Conservation (phyloP, 306 rosid genomes). For the Corylus heterophylla region DNA sequence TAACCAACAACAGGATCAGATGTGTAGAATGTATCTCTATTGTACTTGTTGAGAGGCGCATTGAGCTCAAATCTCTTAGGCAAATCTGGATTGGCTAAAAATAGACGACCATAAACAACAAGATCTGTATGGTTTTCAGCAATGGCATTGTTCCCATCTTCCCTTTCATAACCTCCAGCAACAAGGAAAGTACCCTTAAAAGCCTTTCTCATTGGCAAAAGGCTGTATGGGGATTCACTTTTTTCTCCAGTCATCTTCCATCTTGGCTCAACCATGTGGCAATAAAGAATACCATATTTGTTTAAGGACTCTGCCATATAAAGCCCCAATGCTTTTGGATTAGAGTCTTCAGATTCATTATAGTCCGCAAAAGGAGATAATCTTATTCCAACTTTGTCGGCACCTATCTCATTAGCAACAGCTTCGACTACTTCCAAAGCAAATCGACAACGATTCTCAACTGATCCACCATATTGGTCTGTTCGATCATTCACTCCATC, state of each 20-base stretch:
- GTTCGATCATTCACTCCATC: conserved; percentile 40
- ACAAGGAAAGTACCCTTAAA: conserved; percentile 34
- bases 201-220: conserved; percentile 35
- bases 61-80: conserved; percentile 38
- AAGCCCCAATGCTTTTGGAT: conserved; percentile 34
- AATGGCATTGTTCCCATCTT: conserved; percentile 27
- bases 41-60: conserved; percentile 36
- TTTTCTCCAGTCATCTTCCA: conserved; percentile 2
- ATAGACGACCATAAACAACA: conserved; percentile 30
- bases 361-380: conserved; percentile 34
- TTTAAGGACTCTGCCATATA: conserved; percentile 29
- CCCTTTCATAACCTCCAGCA: conserved; percentile 29
- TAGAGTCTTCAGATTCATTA: conserved; percentile 35
- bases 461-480: conserved; percentile 45
- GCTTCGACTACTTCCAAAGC: conserved; percentile 35
- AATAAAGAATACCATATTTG: conserved; percentile 36
- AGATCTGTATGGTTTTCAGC: conserved; percentile 27
- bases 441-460: conserved; percentile 39
- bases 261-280: conserved; percentile 43
- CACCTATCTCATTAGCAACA: conserved; percentile 33
- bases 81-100: conserved; percentile 44
- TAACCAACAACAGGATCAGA: conserved; percentile 39
- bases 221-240: conserved; percentile 1
- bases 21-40: conserved; percentile 25
- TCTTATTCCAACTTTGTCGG: conserved; percentile 38